Evolutionary conservation across 2,329 filamentous ascomycete genomes (phyloP), one percentile per base, ranked within the genome.

Genomic region (Aspergillus neotritici): DNA sequence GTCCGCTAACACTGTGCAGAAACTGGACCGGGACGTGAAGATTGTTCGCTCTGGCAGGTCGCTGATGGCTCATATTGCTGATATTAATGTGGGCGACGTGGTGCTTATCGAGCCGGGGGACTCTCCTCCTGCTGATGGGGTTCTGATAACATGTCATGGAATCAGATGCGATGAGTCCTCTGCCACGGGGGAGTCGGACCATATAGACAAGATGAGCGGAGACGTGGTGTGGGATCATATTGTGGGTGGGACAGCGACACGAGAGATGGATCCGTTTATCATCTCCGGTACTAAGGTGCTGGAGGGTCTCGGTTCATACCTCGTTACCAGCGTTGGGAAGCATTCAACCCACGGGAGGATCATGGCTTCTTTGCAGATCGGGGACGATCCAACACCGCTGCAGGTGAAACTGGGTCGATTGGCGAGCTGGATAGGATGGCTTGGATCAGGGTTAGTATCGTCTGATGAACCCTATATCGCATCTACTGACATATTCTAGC

Each of bases 271-370:
- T 54, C 85, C 85, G 0, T 89, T 89, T 63, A 86, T 89, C 49
- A 71, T 88, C 8, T 87, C 84, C 28, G 85, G 85, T 28, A 82
- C 82, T 2, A 86, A 85, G 49, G 79, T 89, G 13, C 78, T 79
- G 0, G 83, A 87, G 55, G 85, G 85, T 44, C 74, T 86, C 7
- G 85, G 86, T 8, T 79, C 78, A 9, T 89, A 86, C 63, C 62
- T 89, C 38, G 84, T 87, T 37, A 86, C 83, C 0, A 78, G 83
- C 3, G 80, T 82, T n/a, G 85, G 86, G 46, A 73, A 82, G 31
- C 78, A 88, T 62, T 87, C 84, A 0, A 83, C 77, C 32, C 82
- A 86, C 55, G 85, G 85, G 43, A 84, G 84, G 54, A 87, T 80
- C 4, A 75, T 88, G 64, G 82, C 87, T 74, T 83, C 84, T n/a